These are phyloP conservation scores for Cyclotella cryptica DNA, from an alignment of 108 stramenopile genomes.

Conservation along the genomic window DNA sequence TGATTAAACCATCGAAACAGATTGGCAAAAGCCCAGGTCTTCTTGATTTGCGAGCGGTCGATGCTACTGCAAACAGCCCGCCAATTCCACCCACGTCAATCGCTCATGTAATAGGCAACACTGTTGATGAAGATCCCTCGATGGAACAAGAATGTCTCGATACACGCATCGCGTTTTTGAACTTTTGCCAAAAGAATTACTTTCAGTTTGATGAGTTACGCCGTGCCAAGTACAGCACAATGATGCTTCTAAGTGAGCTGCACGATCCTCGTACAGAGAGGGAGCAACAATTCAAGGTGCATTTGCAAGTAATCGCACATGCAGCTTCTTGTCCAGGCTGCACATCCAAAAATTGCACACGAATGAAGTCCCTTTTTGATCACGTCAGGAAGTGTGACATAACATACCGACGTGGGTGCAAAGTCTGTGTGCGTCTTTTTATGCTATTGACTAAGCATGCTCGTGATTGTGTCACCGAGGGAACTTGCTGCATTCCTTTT, in stretches of 20 bases:
- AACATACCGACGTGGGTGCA: constrained; percentile 75
- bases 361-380: constrained; percentile 85
- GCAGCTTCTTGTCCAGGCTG: constrained; percentile 81
- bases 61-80: background rate
- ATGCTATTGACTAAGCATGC: constrained; percentile 89
- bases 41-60: constrained; percentile 11
- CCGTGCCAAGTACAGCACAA: constrained; percentile 94
- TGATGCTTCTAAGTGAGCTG: constrained; percentile 94
- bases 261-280: constrained; percentile 87
- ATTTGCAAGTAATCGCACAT: constrained; percentile 84
- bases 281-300: constrained; percentile 69
- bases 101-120: constrained; percentile 42
- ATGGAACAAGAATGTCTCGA: constrained; percentile 88
- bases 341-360: constrained; percentile 78
- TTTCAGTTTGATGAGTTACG: constrained; percentile 97
- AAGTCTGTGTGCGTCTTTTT: constrained; percentile 82
- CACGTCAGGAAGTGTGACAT: constrained; percentile 71
- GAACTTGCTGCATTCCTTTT: constrained; percentile 80
- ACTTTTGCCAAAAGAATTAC: constrained; percentile 93
- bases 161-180: constrained; percentile 90
- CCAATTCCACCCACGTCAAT: background rate
- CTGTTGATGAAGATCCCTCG: constrained; percentile 74
- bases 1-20: constrained; percentile 45
- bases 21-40: constrained; percentile 50
- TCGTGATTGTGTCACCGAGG: constrained; percentile 65